Evolutionary conservation across 2,329 filamentous ascomycete species (phyloP).

Genomic region (Monilinia polystroma): DNA sequence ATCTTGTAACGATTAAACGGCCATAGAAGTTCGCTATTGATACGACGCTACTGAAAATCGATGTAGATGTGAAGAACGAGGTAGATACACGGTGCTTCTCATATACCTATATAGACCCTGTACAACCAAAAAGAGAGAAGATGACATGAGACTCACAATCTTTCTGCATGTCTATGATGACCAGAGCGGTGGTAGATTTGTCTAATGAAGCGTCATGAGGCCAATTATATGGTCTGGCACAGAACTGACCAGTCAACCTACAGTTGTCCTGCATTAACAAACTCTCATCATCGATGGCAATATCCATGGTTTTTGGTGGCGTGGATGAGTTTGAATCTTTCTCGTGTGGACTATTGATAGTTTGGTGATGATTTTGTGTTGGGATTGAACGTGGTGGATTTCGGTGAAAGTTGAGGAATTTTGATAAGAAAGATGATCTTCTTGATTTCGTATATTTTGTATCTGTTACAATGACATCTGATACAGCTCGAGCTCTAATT

Average conservation of each 20-base stretch:
- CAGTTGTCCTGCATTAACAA: slow-evolving; percentile 19
- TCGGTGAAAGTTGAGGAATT: slow-evolving; percentile 15
- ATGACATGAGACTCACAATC: slow-evolving; percentile 44
- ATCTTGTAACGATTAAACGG: not conserved
- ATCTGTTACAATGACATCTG: not conserved
- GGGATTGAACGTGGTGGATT: not conserved
- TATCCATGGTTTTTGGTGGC: not conserved
- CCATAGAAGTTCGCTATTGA: not conserved
- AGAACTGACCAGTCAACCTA: slow-evolving; percentile 19
- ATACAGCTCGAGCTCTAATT: slow-evolving; percentile 6
- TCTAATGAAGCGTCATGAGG: slow-evolving; percentile 44
- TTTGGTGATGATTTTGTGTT: not conserved
- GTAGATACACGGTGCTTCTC: too few species aligned
- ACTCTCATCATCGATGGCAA: not conserved
- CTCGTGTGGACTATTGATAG: not conserved
- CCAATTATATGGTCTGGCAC: slow-evolving; percentile 43
- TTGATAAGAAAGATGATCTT: slow-evolving; percentile 1
- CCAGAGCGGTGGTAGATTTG: slow-evolving; percentile 48
- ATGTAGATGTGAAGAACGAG: not conserved
- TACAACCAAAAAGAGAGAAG: not conserved
- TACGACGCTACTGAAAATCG: too few species aligned
- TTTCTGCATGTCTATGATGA: slow-evolving; percentile 57
- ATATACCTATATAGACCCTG: not conserved
- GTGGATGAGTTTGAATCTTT: not conserved
- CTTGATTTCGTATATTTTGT: not conserved